Evolutionary conservation across 1,284 basidiomycete genomes (phyloP), one percentile per base, ranked within the genome.

Genomic region (Hypsizygus ulmarius): DNA sequence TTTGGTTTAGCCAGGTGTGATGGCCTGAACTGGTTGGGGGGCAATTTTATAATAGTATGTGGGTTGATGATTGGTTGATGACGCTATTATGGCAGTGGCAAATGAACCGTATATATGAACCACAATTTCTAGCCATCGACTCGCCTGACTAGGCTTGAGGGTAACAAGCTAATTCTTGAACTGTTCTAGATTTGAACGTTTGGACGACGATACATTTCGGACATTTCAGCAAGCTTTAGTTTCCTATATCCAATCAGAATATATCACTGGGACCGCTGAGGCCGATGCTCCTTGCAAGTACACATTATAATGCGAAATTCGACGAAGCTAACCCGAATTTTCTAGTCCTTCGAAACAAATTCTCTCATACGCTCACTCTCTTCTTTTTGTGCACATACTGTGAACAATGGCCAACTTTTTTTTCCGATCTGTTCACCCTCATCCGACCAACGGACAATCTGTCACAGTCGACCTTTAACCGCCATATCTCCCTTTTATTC

Each of bases 351-450:
- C 85, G 94, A 63, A 99, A 99, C 78, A 99, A 99, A 70, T 91
- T 98, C 66, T 93, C 94, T 12, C 95, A 97, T 72, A 96, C 94
- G n/a, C 77, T 98, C 39, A 90, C 96, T 0, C 81, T 97, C 49
- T 85, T 99, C 67, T 96, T 99, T 71, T 79, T 98, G 42, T 87
- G 88, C 72, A 87, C 90, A 11, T 97, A 97, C 70, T 80, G 84
- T 53, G 79, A 84, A 39, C 84, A 86, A 66, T 91, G 90, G 85
- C 85, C 90, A 34, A 73, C 81, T 36, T 91, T 93, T 74, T 89
- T 93, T 73, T 68, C 76, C 56, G 82, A 91, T 65, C 69, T 94
- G 50, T 88, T 93, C 66, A 69, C 80, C 48, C 77, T 91, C 64
- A 82, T 93, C 58, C 84, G 74, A 39, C 77, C 81, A 32, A 66